phyloP scores from a whole-genome alignment of 2,329 filamentous ascomycete genomes.

The Plenodomus lindquistii region DNA sequence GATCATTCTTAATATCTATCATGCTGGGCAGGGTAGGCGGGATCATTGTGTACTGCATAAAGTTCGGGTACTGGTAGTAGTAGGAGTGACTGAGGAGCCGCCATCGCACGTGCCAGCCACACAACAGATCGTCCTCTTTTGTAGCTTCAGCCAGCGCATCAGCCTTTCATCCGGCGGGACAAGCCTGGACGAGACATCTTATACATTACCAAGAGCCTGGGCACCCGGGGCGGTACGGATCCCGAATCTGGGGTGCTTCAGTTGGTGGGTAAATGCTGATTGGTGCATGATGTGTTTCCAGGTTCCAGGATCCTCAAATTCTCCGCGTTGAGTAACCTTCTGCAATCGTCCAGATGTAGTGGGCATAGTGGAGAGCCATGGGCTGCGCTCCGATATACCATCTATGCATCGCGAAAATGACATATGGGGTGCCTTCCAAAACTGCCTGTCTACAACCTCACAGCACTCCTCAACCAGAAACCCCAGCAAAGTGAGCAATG shows the following conservation, averaged over 20 bases:
- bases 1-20: too few relatives aligned
- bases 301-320: constrained; percentile 6
- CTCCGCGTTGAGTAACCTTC: constrained; percentile 3
- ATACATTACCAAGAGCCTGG: constrained; percentile 22
- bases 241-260: constrained; percentile 19
- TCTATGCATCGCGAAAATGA: too few relatives aligned
- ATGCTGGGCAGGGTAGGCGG: too few relatives aligned
- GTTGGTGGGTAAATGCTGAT: constrained; percentile 14
- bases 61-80: too few relatives aligned
- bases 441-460: too few relatives aligned
- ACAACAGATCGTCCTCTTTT: not conserved
- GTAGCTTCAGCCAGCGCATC: not conserved
- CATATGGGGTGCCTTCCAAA: too few relatives aligned
- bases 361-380: too few relatives aligned
- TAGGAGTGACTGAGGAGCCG: too few relatives aligned
- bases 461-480: too few relatives aligned
- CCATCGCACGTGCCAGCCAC: not conserved
- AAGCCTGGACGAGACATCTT: constrained; percentile 29
- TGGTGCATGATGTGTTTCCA: constrained; percentile 6
- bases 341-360: constrained; percentile 7
- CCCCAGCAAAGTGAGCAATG: too few relatives aligned
- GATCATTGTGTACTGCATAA: too few relatives aligned
- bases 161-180: constrained; percentile 29
- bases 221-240: constrained; percentile 8
- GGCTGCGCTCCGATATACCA: too few relatives aligned